Percentiles rank a stretch among this genome's conserved stretches.
Evolutionary conservation across 805 yeast species (phyloP).

Genomic region (Komagataella phaffii): DNA sequence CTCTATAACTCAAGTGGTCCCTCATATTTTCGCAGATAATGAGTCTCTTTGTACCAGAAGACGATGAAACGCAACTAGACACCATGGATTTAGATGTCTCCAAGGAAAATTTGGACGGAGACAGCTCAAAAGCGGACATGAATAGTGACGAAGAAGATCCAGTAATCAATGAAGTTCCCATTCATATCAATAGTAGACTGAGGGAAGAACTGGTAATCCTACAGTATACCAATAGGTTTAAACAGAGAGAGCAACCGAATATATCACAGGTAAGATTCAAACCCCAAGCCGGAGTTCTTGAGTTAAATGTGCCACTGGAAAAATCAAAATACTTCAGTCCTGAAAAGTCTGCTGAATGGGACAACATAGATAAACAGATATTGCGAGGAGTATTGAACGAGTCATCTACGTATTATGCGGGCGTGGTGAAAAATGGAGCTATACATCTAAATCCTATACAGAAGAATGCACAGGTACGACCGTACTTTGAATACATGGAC

Average conservation of each 20-base stretch:
- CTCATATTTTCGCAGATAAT: background rate
- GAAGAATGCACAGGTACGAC: constrained; percentile 65
- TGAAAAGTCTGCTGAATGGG: constrained; percentile 53
- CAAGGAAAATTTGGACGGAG: constrained; percentile 5
- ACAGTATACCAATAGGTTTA: constrained; percentile 52
- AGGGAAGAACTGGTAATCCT: constrained; percentile 23
- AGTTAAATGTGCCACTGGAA: constrained; percentile 65
- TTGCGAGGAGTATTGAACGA: constrained; percentile 56
- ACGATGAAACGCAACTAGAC: constrained; percentile 13
- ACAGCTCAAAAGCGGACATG: constrained; percentile 6
- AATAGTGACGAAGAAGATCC: constrained; percentile 33
- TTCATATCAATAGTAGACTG: constrained; percentile 22
- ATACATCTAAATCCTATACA: constrained; percentile 54
- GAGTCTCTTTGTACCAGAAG: constrained; percentile 21
- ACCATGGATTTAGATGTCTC: constrained; percentile 5
- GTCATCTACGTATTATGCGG: constrained; percentile 38
- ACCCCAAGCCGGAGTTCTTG: constrained; percentile 47
- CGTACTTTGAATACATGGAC: constrained; percentile 72
- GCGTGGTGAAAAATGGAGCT: constrained; percentile 25
- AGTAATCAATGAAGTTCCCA: constrained; percentile 45
- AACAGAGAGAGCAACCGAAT: constrained; percentile 16
- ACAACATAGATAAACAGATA: constrained; percentile 42
- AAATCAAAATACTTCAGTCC: constrained; percentile 56
- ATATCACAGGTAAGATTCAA: constrained; percentile 40
- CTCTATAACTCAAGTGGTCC: background rate